Evolutionary conservation across 352 stramenopile species (phyloP), one percentile per base, ranked within the genome.

Genomic region (Phytophthora pistaciae): DNA sequence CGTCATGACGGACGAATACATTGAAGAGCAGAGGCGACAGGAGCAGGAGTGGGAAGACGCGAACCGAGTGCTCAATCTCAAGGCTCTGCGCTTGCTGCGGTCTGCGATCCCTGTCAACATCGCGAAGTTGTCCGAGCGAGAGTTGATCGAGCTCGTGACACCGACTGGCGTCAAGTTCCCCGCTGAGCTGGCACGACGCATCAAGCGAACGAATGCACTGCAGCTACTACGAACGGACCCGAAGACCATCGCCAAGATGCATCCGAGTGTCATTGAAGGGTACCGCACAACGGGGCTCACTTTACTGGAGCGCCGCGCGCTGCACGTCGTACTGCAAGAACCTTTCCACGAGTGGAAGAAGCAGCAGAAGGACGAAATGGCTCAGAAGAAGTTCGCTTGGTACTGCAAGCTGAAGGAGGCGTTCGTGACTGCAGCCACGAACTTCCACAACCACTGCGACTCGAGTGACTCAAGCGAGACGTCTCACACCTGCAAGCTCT

Each of bases 131-230:
- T 95, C 82, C 21, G 93, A 98, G 68, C 75, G 79, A 64, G 78
- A 92, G 48, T 70, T 98, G 1, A 68, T 74, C 7, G 70, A 62
- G 7, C 66, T 91, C 42, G 31, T 61, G 16, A 91, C 88, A 1
- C 92, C 90, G 8, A 91, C 85, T 27, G 87, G 89, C 2, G 70
- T 71, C n/a, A 66, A 79, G 52, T 87, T 97, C 29, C 80, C 90
- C 4, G 71, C 72, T 10, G 81, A 87, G 4, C 83, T 96, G 5
- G 91, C 93, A 0, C 88, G 88, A 44, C 86, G 91, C 5, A 85
- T 98, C 10, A 98, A 98, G 72, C 86, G 93, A 16, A 96, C 90
- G 14, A 97, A 97, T 65, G 85, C 96, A 9, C 74, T 98, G 0
- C 83, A 95, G 56, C 71, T 97, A 11, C 67, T 97, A 7, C 88